Conservation (phyloP, 2,329 filamentous ascomycete species). For the Aspergillus terreus region DNA sequence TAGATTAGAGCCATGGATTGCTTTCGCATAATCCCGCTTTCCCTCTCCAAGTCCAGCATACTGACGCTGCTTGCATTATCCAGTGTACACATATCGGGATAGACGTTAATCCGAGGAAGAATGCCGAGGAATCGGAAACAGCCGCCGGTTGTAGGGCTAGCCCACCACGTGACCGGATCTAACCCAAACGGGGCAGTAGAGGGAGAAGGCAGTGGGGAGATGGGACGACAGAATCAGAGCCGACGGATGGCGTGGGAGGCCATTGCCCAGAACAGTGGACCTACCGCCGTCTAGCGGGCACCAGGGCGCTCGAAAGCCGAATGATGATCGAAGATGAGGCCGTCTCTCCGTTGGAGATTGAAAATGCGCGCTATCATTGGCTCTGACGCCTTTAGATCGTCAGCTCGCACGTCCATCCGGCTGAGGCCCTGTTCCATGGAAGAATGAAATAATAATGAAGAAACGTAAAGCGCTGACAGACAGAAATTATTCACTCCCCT, state of each 20-base stretch:
- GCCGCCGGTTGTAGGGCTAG: neutral
- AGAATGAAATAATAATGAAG: neutral
- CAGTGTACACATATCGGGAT: too few species aligned
- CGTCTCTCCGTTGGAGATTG: neutral
- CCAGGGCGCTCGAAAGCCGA: neutral
- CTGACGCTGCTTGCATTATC: too few species aligned
- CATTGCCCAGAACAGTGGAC: neutral
- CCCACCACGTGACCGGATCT: neutral
- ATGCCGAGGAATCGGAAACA: too few species aligned
- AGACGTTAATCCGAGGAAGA: too few species aligned
- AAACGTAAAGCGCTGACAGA: neutral
- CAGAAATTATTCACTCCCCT: neutral
- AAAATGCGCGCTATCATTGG: neutral
- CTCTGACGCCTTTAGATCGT: neutral
- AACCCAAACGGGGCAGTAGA: neutral
- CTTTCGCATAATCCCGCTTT: slow-evolving; percentile 61
- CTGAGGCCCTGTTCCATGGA: neutral
- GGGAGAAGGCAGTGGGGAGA: neutral
- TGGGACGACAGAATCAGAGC: neutral
- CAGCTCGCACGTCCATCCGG: neutral
- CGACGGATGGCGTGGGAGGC: too few species aligned
- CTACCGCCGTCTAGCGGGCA: neutral
- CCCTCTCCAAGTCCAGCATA: slow-evolving; percentile 50
- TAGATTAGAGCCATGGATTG: too few species aligned
- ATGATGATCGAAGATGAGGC: neutral